A percentile compares a stretch with the other conserved stretches of the same genome.
Evolutionary conservation across 306 rosid genomes (phyloP).

Genomic region (Psophocarpus tetragonolobus): DNA sequence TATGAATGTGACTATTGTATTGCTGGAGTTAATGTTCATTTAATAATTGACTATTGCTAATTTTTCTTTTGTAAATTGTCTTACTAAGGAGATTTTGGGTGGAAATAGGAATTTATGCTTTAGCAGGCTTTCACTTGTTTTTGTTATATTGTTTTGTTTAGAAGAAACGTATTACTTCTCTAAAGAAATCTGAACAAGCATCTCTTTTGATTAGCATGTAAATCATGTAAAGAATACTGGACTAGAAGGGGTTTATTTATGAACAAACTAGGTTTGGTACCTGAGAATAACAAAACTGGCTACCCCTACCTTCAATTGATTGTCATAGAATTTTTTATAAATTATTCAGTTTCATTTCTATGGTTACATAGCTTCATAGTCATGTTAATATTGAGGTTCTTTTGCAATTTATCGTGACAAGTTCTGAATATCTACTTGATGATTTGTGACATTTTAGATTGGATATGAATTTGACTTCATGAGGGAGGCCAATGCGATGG

Average conservation of each 20-base stretch:
- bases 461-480: slow-evolving; percentile 93
- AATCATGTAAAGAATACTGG: not conserved
- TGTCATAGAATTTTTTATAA: not conserved
- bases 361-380: slow-evolving; percentile 18
- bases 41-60: not conserved
- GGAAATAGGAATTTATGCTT: slow-evolving; percentile 2
- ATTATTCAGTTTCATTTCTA: slow-evolving; percentile 23
- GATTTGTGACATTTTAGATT: slow-evolving; percentile 63
- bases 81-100: slow-evolving; percentile 7
- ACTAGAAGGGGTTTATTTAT: not conserved
- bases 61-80: not conserved
- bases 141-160: not conserved
- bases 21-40: not conserved
- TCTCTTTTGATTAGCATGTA: slow-evolving; percentile 6
- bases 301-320: not conserved
- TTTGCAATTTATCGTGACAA: slow-evolving; percentile 22
- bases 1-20: not conserved
- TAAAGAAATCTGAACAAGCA: not conserved
- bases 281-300: slow-evolving; percentile 26
- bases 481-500: slow-evolving; percentile 90
- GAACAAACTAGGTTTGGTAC: not conserved
- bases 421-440: slow-evolving; percentile 39
- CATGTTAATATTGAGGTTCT: slow-evolving; percentile 26
- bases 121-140: slow-evolving; percentile 14
- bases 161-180: not conserved